These are phyloP conservation scores for Tripidium arundinaceum DNA, from an alignment of 202 grass and related monocot genomes.

Conservation along the genomic window DNA sequence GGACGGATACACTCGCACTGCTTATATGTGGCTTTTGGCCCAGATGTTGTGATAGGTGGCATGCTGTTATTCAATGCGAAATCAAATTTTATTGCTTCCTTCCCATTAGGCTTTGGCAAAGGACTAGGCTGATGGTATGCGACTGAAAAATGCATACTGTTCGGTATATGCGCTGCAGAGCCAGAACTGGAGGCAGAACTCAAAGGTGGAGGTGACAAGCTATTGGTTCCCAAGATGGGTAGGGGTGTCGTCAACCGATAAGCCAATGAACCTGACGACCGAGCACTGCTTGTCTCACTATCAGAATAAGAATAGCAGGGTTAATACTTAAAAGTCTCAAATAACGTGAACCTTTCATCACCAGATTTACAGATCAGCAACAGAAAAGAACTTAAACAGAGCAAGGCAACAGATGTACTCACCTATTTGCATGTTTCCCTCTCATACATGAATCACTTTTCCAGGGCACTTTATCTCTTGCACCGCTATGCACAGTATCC, in stretches of 20 bases:
- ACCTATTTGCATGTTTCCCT: constrained; percentile 51
- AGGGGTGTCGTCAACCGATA: not conserved
- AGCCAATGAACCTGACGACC: constrained; percentile 28
- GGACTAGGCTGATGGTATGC: constrained; percentile 38
- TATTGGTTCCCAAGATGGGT: constrained; percentile 34
- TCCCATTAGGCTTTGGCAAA: constrained; percentile 37
- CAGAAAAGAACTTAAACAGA: constrained; percentile 7
- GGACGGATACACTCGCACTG: not conserved
- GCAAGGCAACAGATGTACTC: constrained; percentile 20
- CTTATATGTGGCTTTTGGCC: constrained; percentile 1
- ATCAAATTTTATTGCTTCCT: constrained; percentile 42
- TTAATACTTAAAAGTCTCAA: constrained; percentile 13
- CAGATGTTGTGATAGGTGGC: not conserved
- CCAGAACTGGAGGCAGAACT: constrained; percentile 43
- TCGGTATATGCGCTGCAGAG: constrained; percentile 36
- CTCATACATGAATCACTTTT: constrained; percentile 51
- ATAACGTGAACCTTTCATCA: constrained; percentile 16
- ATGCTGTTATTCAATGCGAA: constrained; percentile 7
- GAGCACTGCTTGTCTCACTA: constrained; percentile 39
- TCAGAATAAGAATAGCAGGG: not conserved
- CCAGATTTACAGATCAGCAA: not conserved
- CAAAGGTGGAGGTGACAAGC: constrained; percentile 34
- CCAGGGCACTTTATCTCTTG: constrained; percentile 52
- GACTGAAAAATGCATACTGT: constrained; percentile 36
- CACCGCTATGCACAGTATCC: constrained; percentile 41